A percentile compares a stretch with the other conserved stretches of the same genome.
These are phyloP conservation scores for Pelargonium citronellum DNA, from an alignment of 441 rosid species.

Conservation along the genomic window DNA sequence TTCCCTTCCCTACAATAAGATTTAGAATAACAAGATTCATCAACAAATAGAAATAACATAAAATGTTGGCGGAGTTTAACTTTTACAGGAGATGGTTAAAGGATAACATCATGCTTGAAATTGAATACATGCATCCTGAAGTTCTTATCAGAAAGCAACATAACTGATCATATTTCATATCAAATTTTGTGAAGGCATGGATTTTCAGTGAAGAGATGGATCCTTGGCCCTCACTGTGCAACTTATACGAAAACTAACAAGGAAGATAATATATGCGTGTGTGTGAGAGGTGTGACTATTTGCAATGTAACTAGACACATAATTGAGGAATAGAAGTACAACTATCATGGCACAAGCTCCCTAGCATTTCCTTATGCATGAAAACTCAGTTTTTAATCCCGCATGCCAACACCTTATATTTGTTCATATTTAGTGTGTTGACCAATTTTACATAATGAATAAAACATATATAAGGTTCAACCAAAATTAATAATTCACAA, in stretches of 20 bases:
- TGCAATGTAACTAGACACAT: background rate
- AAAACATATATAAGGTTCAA: background rate
- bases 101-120: background rate
- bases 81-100: conserved; percentile 1
- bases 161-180: background rate
- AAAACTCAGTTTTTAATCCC: conserved; percentile 2
- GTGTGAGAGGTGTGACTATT: background rate
- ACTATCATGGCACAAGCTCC: background rate
- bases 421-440: background rate
- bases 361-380: background rate
- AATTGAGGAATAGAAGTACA: background rate
- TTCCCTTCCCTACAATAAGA: conserved; percentile 66
- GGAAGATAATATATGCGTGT: background rate
- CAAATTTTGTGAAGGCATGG: too few relatives aligned
- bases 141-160: conserved; percentile 2
- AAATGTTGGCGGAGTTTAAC: background rate
- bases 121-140: background rate
- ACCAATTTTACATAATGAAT: background rate
- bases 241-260: background rate
- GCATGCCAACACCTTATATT: background rate
- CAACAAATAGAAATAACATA: conserved; percentile 1
- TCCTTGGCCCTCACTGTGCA: background rate
- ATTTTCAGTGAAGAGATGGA: background rate
- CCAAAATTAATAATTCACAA: background rate
- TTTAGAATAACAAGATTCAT: conserved; percentile 21